Evolutionary conservation across 306 rosid species (phyloP).

Genomic region (Cicer cuneatum): DNA sequence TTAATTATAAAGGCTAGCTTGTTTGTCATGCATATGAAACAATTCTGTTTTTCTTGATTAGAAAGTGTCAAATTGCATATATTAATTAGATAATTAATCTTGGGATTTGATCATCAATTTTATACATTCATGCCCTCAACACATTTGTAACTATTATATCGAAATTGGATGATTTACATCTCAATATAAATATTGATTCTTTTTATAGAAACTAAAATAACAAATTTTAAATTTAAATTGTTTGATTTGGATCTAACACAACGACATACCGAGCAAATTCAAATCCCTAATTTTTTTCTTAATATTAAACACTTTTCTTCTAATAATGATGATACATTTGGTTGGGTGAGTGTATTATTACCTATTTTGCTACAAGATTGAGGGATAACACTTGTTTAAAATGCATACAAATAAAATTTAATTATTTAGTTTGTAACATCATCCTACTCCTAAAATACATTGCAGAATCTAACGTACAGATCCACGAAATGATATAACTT

Average conservation of each 20-base stretch:
- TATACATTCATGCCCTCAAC: too few relatives aligned
- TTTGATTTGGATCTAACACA: too few relatives aligned
- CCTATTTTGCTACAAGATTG: background rate
- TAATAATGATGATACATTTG: background rate
- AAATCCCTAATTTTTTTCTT: too few relatives aligned
- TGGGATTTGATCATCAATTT: too few relatives aligned
- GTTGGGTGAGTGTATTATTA: background rate
- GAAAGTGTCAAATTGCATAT: background rate
- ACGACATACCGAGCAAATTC: too few relatives aligned
- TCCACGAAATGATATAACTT: background rate
- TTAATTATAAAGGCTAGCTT: background rate
- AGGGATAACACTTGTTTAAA: background rate
- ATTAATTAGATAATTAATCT: background rate
- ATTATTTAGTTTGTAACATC: too few relatives aligned
- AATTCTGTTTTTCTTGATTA: background rate
- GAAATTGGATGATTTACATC: too few relatives aligned
- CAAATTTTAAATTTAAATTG: too few relatives aligned
- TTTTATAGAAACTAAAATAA: too few relatives aligned
- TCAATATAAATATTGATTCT: too few relatives aligned
- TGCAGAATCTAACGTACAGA: background rate
- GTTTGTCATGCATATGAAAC: background rate
- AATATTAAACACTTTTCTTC: too few relatives aligned
- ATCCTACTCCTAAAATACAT: background rate
- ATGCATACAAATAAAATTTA: background rate
- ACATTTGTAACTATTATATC: too few relatives aligned